Evolutionary conservation across 2,329 filamentous ascomycete species (phyloP).

Genomic region (Fusarium liriodendri): DNA sequence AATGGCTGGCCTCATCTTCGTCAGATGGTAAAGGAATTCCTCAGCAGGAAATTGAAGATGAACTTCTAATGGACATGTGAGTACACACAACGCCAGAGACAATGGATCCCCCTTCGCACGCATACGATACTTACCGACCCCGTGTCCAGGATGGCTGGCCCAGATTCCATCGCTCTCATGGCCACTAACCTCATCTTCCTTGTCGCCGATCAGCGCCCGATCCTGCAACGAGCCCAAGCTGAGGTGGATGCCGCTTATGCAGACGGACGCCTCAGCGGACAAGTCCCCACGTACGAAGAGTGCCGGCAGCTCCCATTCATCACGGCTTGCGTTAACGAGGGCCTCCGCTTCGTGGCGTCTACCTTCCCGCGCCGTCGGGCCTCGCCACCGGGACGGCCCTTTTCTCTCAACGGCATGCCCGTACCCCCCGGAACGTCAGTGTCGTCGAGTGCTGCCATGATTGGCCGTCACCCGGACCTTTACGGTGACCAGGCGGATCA

Average conservation of each 20-base stretch:
- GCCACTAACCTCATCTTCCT: neutral
- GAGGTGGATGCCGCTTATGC: neutral
- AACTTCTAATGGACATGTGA: neutral
- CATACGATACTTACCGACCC: neutral
- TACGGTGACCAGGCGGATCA: neutral
- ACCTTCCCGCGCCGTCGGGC: neutral
- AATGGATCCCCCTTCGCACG: neutral
- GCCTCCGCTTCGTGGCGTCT: neutral
- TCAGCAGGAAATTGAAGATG: neutral
- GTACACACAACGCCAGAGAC: neutral
- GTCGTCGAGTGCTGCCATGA: neutral
- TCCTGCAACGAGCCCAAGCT: neutral
- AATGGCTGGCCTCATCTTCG: neutral
- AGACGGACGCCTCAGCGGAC: neutral
- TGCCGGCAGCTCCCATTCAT: neutral
- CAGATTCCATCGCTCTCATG: neutral
- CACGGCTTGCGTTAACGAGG: neutral
- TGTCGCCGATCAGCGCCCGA: neutral
- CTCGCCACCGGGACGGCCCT: neutral
- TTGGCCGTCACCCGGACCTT: neutral
- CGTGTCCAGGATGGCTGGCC: neutral
- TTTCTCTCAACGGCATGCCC: neutral
- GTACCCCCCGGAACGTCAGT: neutral
- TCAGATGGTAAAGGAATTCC: neutral
- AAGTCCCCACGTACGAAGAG: neutral